Evolutionary conservation across 2,329 filamentous ascomycete genomes (phyloP).

Genomic region (Dothistroma pini): DNA sequence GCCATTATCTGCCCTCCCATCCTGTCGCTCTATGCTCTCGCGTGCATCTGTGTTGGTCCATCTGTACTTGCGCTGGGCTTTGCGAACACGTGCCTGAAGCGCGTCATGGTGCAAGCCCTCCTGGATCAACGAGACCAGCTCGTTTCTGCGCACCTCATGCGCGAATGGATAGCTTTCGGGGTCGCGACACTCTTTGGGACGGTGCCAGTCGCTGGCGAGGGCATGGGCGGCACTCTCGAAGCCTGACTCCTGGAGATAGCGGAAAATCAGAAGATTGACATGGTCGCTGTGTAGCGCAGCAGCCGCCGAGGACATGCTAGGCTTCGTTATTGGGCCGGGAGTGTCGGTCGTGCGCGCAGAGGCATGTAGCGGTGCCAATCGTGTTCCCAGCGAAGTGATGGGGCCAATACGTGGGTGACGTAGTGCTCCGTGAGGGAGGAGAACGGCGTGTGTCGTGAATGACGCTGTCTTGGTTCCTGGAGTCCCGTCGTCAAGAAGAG

Average conservation of each 20-base stretch:
- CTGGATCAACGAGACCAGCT: conserved; percentile 60
- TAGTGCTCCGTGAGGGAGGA: not conserved
- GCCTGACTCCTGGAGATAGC: conserved; percentile 47
- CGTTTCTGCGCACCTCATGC: conserved; percentile 55
- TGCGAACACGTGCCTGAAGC: conserved; percentile 25
- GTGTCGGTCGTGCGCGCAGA: not conserved
- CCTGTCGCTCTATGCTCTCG: conserved; percentile 22
- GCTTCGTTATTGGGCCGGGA: conserved; percentile 4
- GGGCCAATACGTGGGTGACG: not conserved
- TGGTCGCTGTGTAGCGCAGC: conserved; percentile 54
- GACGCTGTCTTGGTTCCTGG: not conserved
- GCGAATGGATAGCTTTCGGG: conserved; percentile 61
- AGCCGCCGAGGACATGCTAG: conserved; percentile 23
- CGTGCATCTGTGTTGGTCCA: conserved; percentile 27
- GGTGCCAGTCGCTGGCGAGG: conserved; percentile 60
- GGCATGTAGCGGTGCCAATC: not conserved
- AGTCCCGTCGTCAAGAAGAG: not conserved
- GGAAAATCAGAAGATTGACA: conserved; percentile 67
- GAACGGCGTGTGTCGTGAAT: not conserved
- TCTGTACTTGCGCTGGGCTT: conserved; percentile 25
- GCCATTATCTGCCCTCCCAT: conserved; percentile 16
- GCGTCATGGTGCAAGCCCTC: conserved; percentile 55
- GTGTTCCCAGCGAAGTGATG: not conserved
- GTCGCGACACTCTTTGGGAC: conserved; percentile 41
- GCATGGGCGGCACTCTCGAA: conserved; percentile 47